A percentile compares a stretch with the other conserved stretches of the same genome.
These are phyloP conservation scores for Ophiostoma quercus DNA, from an alignment of 2,329 filamentous ascomycete genomes.

Conservation along the genomic window DNA sequence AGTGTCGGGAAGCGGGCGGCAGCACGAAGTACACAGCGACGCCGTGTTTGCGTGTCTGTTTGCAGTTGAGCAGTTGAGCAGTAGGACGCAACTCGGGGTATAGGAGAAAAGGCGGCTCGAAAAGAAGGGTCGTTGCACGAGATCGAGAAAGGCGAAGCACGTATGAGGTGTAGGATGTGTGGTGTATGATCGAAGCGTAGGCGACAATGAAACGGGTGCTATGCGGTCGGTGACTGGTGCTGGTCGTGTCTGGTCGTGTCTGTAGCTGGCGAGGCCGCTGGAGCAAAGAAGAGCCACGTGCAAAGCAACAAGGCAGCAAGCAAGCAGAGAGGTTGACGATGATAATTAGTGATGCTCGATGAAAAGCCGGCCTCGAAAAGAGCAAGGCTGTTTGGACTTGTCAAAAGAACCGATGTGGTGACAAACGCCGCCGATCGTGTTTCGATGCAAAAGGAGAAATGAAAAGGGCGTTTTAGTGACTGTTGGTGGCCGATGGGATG, in stretches of 20 bases:
- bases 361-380: neutral
- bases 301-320: neutral
- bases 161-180: neutral
- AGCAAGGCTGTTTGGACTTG: neutral
- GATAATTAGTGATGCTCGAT: neutral
- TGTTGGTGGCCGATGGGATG: neutral
- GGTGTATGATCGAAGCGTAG: neutral
- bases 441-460: conserved; percentile 2
- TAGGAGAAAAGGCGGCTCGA: neutral
- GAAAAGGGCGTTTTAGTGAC: conserved; percentile 6
- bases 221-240: neutral
- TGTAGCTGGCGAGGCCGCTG: neutral
- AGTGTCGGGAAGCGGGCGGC: neutral
- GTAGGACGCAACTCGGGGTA: neutral
- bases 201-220: conserved; percentile 11
- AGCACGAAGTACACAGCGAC: neutral
- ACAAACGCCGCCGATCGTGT: conserved; percentile 7
- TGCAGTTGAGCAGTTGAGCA: neutral
- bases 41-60: neutral
- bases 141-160: neutral
- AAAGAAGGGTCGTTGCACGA: conserved; percentile 2
- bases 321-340: neutral
- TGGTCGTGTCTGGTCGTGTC: neutral
- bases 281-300: neutral
- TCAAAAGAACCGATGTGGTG: conserved; percentile 2